Evolutionary conservation across 225 moss, liverwort and hornwort species (phyloP), one percentile per base, ranked within the genome.

Genomic region (Asterella californica): DNA sequence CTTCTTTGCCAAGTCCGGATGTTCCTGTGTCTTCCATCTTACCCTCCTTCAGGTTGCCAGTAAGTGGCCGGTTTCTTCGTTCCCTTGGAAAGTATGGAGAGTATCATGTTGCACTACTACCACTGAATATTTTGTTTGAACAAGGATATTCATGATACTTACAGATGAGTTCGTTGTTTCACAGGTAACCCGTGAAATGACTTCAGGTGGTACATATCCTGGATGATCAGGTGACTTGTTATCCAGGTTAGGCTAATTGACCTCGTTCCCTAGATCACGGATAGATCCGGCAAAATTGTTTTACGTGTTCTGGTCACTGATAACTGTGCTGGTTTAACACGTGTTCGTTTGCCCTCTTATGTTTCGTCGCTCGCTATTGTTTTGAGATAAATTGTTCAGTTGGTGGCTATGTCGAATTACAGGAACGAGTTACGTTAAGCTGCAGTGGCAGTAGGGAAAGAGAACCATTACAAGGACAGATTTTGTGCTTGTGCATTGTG

Each of bases 181-280:
- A 52, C 74, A 74, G 74, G 49, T 53, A 18, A 74, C 32, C 19
- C 52, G 52, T 74, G n/a, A 74, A 74, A 74, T 47, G 53, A 18
- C 74, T 74, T 53, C 74, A 54, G 29, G 30, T 74, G 74, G 29
- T 50, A 33, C 50, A 74, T 33, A 30, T 24, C 24, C 46, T 74
- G 52, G 74, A 53, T 53, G 53, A 32, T 74, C 49, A 25, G 50
- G 6, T 32, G 53, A 54, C 74, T 53, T 53, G 24, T 33, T 32
- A 30, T 74, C 50, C 15, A 54, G 74, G 74, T 74, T 52, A 54
- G 74, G 52, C 0, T 54, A 30, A 74, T 14, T 33, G n/a, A 32
- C 52, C 50, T 19, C 15, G 42, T 54, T 19, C 18, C 12, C 5
- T 24, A 48, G 25, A 21, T 25, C 29, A 50, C 50, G 74, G 52